phyloP scores from a whole-genome alignment of 2,329 filamentous ascomycete species.

The Aspergillus transmontanensis region DNA sequence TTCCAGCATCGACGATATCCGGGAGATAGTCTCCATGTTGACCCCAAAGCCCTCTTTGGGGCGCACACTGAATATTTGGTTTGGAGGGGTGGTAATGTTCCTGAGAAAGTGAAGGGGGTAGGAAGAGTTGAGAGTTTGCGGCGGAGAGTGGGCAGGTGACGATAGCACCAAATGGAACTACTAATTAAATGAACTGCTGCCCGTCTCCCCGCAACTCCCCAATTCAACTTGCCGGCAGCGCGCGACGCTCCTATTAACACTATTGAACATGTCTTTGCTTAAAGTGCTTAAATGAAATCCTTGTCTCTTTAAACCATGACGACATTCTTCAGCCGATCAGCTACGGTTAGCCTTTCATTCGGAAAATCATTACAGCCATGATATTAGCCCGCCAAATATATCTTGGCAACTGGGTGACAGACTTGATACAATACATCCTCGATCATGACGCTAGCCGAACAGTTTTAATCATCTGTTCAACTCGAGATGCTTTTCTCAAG shows the following conservation, averaged over 20 bases:
- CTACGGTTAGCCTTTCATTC: not conserved
- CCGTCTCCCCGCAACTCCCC: not conserved
- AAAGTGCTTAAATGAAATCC: not conserved
- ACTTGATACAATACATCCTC: slow-evolving; percentile 67
- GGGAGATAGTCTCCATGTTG: slow-evolving; percentile 90
- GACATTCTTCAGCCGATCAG: not conserved
- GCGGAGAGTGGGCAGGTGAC: slow-evolving; percentile 15
- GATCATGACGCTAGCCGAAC: slow-evolving; percentile 59
- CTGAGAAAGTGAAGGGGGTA: not conserved
- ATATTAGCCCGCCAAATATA: slow-evolving; percentile 26
- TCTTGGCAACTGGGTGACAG: slow-evolving; percentile 55
- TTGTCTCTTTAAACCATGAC: not conserved
- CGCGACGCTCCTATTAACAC: not conserved
- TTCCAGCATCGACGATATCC: slow-evolving; percentile 92
- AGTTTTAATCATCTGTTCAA: slow-evolving; percentile 71
- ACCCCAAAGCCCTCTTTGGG: slow-evolving; percentile 19
- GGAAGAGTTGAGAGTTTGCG: slow-evolving; percentile 14
- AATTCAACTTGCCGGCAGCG: not conserved
- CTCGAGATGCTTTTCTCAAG: slow-evolving; percentile 65
- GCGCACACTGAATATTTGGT: slow-evolving; percentile 1
- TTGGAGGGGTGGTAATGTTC: slow-evolving; percentile 6
- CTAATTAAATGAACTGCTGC: not conserved
- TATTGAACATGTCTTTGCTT: not conserved
- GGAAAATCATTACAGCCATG: slow-evolving; percentile 14
- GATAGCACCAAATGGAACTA: not conserved